Percentiles rank a stretch among this genome's conserved stretches.
Evolutionary conservation across 2,329 filamentous ascomycete species (phyloP).

Genomic region (Raffaelea albimanens): DNA sequence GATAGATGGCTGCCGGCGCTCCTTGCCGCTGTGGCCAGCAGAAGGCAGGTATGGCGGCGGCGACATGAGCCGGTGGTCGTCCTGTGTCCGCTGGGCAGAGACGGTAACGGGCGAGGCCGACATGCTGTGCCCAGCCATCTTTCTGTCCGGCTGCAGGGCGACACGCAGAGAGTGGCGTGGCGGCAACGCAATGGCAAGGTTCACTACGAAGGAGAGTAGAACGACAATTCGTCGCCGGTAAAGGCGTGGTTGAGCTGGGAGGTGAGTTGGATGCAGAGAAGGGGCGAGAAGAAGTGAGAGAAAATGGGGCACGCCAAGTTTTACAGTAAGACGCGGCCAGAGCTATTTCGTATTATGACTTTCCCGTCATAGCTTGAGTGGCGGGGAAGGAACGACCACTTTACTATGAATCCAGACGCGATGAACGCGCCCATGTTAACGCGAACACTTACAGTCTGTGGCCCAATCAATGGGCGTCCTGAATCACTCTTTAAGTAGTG

Average conservation of each 20-base stretch:
- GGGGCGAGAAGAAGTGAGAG: not conserved
- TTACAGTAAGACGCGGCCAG: constrained; percentile 8
- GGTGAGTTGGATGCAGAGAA: too few species aligned
- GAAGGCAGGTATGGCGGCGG: constrained; percentile 18
- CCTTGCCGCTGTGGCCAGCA: constrained; percentile 22
- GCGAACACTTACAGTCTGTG: constrained; percentile 4
- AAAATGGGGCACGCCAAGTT: not conserved
- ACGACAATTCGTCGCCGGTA: too few species aligned
- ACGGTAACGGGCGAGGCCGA: constrained; percentile 3
- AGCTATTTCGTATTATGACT: too few species aligned
- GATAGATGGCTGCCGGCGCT: constrained; percentile 39
- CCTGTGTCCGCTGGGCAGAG: not conserved
- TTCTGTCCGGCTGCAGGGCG: constrained; percentile 1
- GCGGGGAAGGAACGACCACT: constrained; percentile 12
- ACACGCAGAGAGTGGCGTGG: not conserved
- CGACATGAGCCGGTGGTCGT: constrained; percentile 6
- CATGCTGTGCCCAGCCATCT: constrained; percentile 14
- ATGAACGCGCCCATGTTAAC: constrained; percentile 7
- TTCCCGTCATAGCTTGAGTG: constrained; percentile 10
- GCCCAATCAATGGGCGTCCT: constrained; percentile 7
- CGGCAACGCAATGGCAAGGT: too few species aligned
- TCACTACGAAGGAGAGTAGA: not conserved
- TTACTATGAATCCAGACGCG: constrained; percentile 11
- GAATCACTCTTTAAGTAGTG: not conserved
- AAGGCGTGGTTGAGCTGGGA: too few species aligned